phyloP scores from a whole-genome alignment of 1,139 yeast species.

The Lodderomyces jiufengensis region DNA sequence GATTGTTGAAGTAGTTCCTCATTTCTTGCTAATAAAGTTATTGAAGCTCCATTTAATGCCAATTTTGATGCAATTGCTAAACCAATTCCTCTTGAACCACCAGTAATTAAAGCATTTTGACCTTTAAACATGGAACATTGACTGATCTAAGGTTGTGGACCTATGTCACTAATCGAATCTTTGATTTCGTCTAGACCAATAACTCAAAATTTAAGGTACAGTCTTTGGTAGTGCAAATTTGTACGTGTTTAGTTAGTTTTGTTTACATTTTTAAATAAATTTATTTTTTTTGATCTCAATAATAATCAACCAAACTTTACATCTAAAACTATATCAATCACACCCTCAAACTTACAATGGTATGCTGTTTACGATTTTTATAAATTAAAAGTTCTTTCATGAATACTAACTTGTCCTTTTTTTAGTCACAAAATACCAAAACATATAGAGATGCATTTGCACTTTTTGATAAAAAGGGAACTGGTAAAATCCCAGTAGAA shows the following conservation, averaged over 20 bases:
- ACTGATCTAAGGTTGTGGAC: no score
- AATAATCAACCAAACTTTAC: no score
- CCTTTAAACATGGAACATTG: constrained; percentile 13
- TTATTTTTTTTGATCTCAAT: no score
- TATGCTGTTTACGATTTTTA: not conserved
- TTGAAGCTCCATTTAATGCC: constrained; percentile 58
- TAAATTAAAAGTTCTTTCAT: not conserved
- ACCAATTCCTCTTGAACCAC: constrained; percentile 88
- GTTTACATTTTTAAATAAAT: constrained; percentile 2
- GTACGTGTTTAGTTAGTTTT: not conserved
- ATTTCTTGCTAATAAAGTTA: constrained; percentile 61
- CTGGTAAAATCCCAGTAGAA: constrained; percentile 85
- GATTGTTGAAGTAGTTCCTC: constrained; percentile 32
- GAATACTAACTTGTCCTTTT: constrained; percentile 11
- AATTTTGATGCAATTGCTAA: constrained; percentile 56
- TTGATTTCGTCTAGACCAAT: no score
- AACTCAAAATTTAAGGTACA: no score
- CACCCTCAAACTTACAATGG: not conserved
- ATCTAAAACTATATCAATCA: no score
- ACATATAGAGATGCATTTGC: constrained; percentile 97
- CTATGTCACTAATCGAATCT: no score
- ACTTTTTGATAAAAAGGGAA: constrained; percentile 92
- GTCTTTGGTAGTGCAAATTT: not conserved
- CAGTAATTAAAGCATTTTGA: constrained; percentile 63
- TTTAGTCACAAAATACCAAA: constrained; percentile 51